phyloP scores from a whole-genome alignment of 495 filamentous ascomycete species.

The Sordaria brevicollis region DNA sequence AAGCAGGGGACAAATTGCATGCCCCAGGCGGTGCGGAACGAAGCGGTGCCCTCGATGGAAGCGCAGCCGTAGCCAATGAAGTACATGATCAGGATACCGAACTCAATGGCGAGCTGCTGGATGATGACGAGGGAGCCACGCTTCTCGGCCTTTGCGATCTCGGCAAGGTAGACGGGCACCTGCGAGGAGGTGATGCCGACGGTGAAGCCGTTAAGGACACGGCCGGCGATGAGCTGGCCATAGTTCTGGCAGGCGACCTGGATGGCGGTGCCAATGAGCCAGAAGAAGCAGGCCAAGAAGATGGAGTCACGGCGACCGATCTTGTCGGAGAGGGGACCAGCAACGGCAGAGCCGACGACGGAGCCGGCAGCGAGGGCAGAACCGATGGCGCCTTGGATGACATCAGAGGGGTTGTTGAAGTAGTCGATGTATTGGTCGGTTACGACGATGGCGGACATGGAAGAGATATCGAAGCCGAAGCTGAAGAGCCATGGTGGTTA shows the following conservation, averaged over 20 bases:
- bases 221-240: conserved; percentile 57
- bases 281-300: conserved; percentile 56
- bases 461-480: conserved; percentile 59
- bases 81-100: conserved; percentile 46
- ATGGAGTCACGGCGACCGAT: conserved; percentile 55
- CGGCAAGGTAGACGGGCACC: conserved; percentile 73
- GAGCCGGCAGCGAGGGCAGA: conserved; percentile 60
- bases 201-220: conserved; percentile 60
- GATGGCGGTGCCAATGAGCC: conserved; percentile 60
- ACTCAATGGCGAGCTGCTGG: conserved; percentile 69
- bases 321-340: conserved; percentile 57
- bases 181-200: conserved; percentile 70
- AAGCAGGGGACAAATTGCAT: conserved; percentile 60
- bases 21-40: conserved; percentile 65
- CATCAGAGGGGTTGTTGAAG: conserved; percentile 53
- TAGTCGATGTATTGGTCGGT: conserved; percentile 57
- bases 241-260: conserved; percentile 51
- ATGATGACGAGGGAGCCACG: conserved; percentile 62
- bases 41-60: conserved; percentile 48
- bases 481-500: conserved; percentile 5
- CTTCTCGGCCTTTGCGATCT: conserved; percentile 57
- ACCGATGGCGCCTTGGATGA: conserved; percentile 55
- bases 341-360: conserved; percentile 51
- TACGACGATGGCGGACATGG: conserved; percentile 64
- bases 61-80: conserved; percentile 43